A percentile compares a stretch with the other conserved stretches of the same genome.
Evolutionary conservation across 257 asterid species (phyloP).

Genomic region (Solanum raphanifolium): DNA sequence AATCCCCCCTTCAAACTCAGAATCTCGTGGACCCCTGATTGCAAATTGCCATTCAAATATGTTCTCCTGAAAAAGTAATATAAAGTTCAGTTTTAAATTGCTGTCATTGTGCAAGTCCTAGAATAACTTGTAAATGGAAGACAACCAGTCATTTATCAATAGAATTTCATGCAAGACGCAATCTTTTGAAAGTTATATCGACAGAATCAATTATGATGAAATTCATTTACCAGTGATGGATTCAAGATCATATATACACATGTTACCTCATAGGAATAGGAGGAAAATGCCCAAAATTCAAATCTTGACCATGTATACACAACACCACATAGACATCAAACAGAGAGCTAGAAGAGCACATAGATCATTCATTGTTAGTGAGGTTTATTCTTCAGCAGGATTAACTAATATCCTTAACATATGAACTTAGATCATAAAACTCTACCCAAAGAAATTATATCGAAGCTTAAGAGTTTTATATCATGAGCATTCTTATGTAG

Average conservation of each 20-base stretch:
- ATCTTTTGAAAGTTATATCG: background rate
- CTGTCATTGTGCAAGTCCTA: background rate
- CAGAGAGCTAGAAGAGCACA: background rate
- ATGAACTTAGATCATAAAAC: background rate
- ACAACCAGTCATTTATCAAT: background rate
- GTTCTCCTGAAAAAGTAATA: constrained; percentile 42
- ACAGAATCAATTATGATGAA: background rate
- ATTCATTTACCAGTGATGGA: background rate
- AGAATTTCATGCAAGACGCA: background rate
- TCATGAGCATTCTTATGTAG: background rate
- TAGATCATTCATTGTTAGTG: background rate
- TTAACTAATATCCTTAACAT: background rate
- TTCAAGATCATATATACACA: background rate
- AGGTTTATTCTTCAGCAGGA: background rate
- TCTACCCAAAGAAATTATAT: background rate
- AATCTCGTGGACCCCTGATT: constrained; percentile 67
- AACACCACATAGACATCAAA: background rate
- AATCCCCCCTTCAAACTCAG: constrained; percentile 84
- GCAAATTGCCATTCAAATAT: constrained; percentile 94
- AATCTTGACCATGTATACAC: background rate
- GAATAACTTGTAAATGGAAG: background rate
- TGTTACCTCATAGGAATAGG: background rate
- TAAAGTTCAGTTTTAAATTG: background rate
- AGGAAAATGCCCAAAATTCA: background rate
- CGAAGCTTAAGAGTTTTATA: background rate